Conservation (phyloP, 2,329 filamentous ascomycete genomes). For the Pyrenophora graminea region DNA sequence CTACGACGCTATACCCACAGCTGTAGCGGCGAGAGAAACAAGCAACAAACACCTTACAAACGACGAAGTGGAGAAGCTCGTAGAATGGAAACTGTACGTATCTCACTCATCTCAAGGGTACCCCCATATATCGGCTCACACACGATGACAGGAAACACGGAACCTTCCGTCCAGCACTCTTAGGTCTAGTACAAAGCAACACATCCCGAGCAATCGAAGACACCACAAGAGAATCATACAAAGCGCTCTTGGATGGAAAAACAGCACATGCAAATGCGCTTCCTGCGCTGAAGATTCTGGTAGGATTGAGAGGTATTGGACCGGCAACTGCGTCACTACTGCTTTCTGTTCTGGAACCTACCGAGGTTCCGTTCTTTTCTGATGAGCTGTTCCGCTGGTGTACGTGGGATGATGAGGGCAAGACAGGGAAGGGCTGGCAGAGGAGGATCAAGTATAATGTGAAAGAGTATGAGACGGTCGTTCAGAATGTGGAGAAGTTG, state of each 20-base stretch:
- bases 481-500: slow-evolving; percentile 40
- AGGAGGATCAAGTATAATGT: slow-evolving; percentile 68
- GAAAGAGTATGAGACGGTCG: slow-evolving; percentile 69
- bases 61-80: slow-evolving; percentile 38
- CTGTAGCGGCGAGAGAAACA: slow-evolving; percentile 20
- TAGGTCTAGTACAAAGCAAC: slow-evolving; percentile 62
- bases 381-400: slow-evolving; percentile 80
- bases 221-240: slow-evolving; percentile 59
- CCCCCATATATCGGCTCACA: not conserved
- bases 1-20: slow-evolving; percentile 35
- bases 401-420: slow-evolving; percentile 50
- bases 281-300: slow-evolving; percentile 58
- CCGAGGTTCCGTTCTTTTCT: slow-evolving; percentile 71
- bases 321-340: slow-evolving; percentile 79
- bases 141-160: slow-evolving; percentile 51
- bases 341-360: slow-evolving; percentile 66
- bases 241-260: slow-evolving; percentile 16
- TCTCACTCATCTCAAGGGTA: not conserved
- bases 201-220: slow-evolving; percentile 51
- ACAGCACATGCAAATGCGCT: not conserved
- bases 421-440: slow-evolving; percentile 51
- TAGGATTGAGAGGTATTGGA: slow-evolving; percentile 72
- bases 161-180: slow-evolving; percentile 54
- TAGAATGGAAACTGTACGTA: slow-evolving; percentile 48
- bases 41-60: slow-evolving; percentile 26